A percentile compares a stretch with the other conserved stretches of the same genome.
These are phyloP conservation scores for Trichoderma sp. DNA, from an alignment of 2,329 filamentous ascomycete genomes.

Conservation along the genomic window DNA sequence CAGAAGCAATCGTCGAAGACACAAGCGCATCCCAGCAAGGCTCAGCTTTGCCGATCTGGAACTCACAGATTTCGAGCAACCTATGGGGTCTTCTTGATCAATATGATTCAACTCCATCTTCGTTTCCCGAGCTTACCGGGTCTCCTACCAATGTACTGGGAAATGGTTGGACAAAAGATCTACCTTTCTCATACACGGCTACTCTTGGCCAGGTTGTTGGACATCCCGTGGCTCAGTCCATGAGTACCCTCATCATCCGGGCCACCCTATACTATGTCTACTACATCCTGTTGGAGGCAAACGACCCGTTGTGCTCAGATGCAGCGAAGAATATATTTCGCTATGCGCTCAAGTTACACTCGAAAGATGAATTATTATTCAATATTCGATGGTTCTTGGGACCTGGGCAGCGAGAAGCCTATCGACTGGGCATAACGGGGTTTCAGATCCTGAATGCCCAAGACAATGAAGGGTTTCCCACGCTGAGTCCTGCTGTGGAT, in stretches of 20 bases:
- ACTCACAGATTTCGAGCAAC: neutral
- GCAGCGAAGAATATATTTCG: neutral
- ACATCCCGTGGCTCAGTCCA: neutral
- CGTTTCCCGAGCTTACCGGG: neutral
- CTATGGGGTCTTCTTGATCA: neutral
- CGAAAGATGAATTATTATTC: neutral
- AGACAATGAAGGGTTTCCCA: neutral
- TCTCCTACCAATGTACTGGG: neutral
- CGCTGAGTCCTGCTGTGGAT: neutral
- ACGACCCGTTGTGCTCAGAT: neutral
- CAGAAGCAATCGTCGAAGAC: neutral
- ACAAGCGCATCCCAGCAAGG: neutral
- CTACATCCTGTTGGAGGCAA: neutral
- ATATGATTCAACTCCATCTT: neutral
- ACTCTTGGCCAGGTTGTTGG: neutral
- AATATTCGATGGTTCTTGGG: neutral
- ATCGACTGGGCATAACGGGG: neutral
- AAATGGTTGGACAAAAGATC: neutral
- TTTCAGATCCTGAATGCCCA: neutral
- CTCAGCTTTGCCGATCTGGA: neutral
- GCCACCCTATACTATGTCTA: neutral
- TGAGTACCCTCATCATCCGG: neutral
- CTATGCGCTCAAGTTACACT: neutral
- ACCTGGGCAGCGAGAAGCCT: neutral
- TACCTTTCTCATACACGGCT: neutral